Conservation (phyloP, 495 filamentous ascomycete genomes). For the Parathielavia hyrcaniae region DNA sequence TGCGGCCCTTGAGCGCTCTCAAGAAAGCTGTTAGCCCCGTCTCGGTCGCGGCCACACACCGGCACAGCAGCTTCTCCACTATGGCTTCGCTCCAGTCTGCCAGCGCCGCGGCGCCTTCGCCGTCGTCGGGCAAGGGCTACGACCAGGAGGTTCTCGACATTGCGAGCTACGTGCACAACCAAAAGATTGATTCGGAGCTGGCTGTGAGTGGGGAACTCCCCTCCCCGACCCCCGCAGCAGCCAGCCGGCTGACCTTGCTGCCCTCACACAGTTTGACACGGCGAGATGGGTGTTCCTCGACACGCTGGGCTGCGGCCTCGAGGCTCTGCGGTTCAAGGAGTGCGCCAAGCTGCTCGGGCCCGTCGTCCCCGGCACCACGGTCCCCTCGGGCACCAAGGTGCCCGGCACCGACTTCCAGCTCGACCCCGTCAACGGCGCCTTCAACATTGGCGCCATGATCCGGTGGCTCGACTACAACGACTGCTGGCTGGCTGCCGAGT, state of each 20-base stretch:
- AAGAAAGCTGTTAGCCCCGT: constrained; percentile 20
- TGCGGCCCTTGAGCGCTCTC: constrained; percentile 22
- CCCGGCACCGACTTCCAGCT: constrained; percentile 90
- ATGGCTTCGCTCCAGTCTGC: constrained; percentile 49
- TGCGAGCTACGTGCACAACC: constrained; percentile 87
- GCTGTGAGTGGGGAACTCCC: constrained; percentile 56
- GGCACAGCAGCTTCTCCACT: constrained; percentile 48
- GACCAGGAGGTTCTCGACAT: constrained; percentile 93
- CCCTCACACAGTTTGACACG: constrained; percentile 72
- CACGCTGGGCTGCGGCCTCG: constrained; percentile 92
- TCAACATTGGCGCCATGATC: constrained; percentile 98
- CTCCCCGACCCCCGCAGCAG: background rate
- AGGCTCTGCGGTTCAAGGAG: constrained; percentile 91
- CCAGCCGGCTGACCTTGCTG: constrained; percentile 17
- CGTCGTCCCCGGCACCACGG: constrained; percentile 80
- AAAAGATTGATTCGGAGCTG: constrained; percentile 81
- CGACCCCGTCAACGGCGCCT: constrained; percentile 90
- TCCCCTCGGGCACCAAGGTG: constrained; percentile 88
- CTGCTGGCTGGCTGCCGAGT: constrained; percentile 98
- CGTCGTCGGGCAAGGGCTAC: constrained; percentile 54
- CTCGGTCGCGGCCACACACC: constrained; percentile 23
- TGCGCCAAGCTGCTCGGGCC: constrained; percentile 95
- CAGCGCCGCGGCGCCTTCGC: constrained; percentile 40
- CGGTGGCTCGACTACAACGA: constrained; percentile 99
- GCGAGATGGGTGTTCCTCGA: constrained; percentile 86